These are phyloP conservation scores for Capsella bursapastoris DNA, from an alignment of 345 rosid genomes.

Conservation along the genomic window DNA sequence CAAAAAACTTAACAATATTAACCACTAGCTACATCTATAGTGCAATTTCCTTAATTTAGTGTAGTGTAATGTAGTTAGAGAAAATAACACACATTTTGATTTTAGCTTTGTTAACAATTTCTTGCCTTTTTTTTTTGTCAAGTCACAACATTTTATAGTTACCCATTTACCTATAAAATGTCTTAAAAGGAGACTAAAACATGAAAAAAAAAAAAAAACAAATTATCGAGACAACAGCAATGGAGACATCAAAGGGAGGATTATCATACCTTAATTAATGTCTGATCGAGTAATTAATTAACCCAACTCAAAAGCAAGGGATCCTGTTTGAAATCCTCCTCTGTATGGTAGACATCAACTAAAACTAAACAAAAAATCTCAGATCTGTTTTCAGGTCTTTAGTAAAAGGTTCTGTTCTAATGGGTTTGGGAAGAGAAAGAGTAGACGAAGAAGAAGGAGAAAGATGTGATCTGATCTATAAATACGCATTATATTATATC, in stretches of 20 bases:
- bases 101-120: not conserved
- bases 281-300: not conserved
- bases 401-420: conserved; percentile 12
- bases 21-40: too few species aligned
- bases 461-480: conserved; percentile 40
- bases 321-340: conserved; percentile 11
- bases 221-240: not conserved
- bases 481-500: conserved; percentile 29
- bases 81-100: not conserved
- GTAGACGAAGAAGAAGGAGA: not conserved
- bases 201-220: not conserved
- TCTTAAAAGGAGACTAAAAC: not conserved
- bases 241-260: not conserved
- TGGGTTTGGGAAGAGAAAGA: not conserved
- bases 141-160: not conserved
- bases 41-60: not conserved
- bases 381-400: conserved; percentile 9
- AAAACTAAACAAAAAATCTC: not conserved
- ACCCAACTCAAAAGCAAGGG: conserved; percentile 14
- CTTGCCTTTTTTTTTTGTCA: too few species aligned
- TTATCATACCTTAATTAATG: conserved; percentile 31
- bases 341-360: conserved; percentile 22
- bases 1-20: not conserved
- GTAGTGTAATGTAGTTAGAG: not conserved
- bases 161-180: not conserved